These are phyloP conservation scores for Apophysomyces ossiformis DNA, from an alignment of 371 early-diverging fungal genomes.

Conservation along the genomic window DNA sequence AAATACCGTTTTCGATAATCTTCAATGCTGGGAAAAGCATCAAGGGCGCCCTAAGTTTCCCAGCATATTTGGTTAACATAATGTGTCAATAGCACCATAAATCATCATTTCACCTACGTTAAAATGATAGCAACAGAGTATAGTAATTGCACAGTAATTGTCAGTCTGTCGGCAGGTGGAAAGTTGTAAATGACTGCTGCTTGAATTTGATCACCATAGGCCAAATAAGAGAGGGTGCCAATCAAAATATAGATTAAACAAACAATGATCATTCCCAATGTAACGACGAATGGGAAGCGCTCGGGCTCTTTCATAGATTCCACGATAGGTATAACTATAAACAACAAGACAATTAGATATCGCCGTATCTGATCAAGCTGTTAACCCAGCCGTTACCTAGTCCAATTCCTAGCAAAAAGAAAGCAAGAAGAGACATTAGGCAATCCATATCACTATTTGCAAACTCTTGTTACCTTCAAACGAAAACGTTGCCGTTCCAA, in stretches of 20 bases:
- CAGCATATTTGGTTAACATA: not conserved
- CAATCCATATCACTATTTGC: not conserved
- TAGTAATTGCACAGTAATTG: constrained; percentile 63
- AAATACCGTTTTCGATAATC: constrained; percentile 68
- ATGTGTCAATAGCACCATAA: not conserved
- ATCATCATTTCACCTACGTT: constrained; percentile 36
- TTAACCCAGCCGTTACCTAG: constrained; percentile 11
- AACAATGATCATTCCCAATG: constrained; percentile 59
- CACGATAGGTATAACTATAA: constrained; percentile 53
- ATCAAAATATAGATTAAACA: constrained; percentile 64
- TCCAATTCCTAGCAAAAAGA: constrained; percentile 1
- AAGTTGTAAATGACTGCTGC: constrained; percentile 73
- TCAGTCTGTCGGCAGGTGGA: constrained; percentile 51
- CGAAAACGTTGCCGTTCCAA: constrained; percentile 79
- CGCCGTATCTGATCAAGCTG: no score
- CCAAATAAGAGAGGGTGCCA: constrained; percentile 70
- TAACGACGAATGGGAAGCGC: constrained; percentile 64
- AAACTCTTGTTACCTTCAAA: constrained; percentile 64
- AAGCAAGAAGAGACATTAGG: not conserved
- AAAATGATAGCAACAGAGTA: constrained; percentile 79
- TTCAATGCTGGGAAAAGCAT: constrained; percentile 75
- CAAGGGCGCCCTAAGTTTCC: constrained; percentile 49
- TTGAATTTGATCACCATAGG: constrained; percentile 70
- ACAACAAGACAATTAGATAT: not conserved
- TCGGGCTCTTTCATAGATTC: constrained; percentile 63